A percentile compares a stretch with the other conserved stretches of the same genome.
Conservation (phyloP, 2,329 filamentous ascomycete genomes). For the Cyclaneusma minus region DNA sequence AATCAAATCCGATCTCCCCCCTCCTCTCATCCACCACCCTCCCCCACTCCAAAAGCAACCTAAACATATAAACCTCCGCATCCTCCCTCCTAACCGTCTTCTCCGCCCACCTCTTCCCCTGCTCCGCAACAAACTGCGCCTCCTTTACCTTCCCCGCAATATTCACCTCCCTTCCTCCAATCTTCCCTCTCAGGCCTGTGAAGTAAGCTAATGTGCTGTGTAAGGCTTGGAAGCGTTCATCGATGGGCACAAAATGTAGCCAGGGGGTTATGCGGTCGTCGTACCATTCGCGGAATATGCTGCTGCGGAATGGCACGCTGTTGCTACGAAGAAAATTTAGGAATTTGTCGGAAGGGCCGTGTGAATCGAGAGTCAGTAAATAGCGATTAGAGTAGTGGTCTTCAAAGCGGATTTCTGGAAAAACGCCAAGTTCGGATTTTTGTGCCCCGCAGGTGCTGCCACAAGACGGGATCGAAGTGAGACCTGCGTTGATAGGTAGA, state of each 20-base stretch:
- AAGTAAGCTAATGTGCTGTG: constrained; percentile 16
- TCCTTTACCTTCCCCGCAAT: constrained; percentile 12
- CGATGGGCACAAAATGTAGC: constrained; percentile 48
- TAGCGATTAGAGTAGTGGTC: constrained; percentile 29
- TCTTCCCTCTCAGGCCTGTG: constrained; percentile 6
- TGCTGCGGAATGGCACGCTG: constrained; percentile 40
- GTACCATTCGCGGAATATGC: constrained; percentile 49
- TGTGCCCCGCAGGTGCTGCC: constrained; percentile 18
- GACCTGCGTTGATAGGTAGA: no score
- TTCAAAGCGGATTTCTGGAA: constrained; percentile 16
- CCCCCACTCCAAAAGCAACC: constrained; percentile 34
- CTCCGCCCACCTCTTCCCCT: constrained; percentile 37
- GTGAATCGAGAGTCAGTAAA: constrained; percentile 43
- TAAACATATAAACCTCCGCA: constrained; percentile 41
- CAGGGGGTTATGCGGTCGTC: constrained; percentile 44
- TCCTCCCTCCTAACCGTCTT: constrained; percentile 38
- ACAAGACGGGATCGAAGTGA: constrained; percentile 17
- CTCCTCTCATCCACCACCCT: constrained; percentile 24
- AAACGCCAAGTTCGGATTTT: constrained; percentile 14
- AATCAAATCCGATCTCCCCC: constrained; percentile 20
- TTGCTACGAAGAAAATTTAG: constrained; percentile 32
- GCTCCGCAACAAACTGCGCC: constrained; percentile 33
- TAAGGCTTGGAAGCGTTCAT: constrained; percentile 21
- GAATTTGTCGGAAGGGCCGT: constrained; percentile 32
- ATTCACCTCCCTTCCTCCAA: constrained; percentile 2